Conservation (phyloP, 1,284 basidiomycete genomes). For the Porogramme epimiltina region DNA sequence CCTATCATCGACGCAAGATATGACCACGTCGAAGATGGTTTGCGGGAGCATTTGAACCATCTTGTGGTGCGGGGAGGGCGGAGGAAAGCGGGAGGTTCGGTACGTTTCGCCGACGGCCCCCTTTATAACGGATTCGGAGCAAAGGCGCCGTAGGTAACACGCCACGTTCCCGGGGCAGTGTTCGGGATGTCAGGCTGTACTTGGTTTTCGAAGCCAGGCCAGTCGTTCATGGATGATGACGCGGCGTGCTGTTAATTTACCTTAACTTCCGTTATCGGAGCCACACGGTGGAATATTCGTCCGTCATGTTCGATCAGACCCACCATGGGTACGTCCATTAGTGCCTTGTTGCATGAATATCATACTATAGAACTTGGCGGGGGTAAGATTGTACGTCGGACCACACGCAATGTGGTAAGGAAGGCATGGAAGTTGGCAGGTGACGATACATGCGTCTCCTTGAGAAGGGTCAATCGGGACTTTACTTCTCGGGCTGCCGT, state of each 20-base stretch:
- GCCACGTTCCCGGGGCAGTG: slow-evolving; percentile 8
- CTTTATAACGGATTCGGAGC: no score
- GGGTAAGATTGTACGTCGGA: background rate
- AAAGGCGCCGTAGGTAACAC: background rate
- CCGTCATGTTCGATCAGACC: background rate
- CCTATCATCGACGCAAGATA: slow-evolving; percentile 12
- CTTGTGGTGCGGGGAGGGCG: background rate
- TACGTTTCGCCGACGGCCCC: no score
- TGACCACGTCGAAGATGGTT: slow-evolving; percentile 8
- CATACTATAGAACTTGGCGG: background rate
- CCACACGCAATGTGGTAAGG: background rate
- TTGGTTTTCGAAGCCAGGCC: slow-evolving; percentile 12
- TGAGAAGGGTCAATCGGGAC: background rate
- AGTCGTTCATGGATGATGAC: background rate
- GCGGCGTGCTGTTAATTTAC: background rate
- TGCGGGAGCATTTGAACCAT: slow-evolving; percentile 5
- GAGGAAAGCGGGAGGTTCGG: background rate
- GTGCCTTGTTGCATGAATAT: background rate
- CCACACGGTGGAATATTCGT: background rate
- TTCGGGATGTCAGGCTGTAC: slow-evolving; percentile 1
- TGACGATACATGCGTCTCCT: background rate
- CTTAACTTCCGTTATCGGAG: background rate
- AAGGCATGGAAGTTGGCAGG: background rate
- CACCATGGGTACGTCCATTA: background rate
- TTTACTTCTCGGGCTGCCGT: background rate